A percentile compares a stretch with the other conserved stretches of the same genome.
Evolutionary conservation across 257 asterid species (phyloP).

Genomic region (Catharanthus roseus): DNA sequence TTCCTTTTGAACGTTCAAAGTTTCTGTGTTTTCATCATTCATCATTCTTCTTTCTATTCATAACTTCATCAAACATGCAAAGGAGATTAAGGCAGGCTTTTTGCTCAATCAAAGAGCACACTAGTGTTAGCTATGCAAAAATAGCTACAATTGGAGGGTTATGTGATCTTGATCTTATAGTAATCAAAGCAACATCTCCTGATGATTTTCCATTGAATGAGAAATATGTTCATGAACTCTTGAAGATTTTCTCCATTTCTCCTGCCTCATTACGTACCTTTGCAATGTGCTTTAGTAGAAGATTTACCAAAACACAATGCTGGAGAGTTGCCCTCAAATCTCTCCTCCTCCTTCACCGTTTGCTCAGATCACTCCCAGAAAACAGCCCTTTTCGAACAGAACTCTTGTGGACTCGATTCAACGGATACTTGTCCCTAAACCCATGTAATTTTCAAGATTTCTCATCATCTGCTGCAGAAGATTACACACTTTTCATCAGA

Average conservation of each 20-base stretch:
- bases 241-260: conserved; percentile 46
- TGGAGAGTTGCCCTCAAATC: conserved; percentile 75
- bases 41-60: too few species aligned
- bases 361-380: conserved; percentile 37
- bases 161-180: conserved; percentile 40
- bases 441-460: conserved; percentile 50
- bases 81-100: conserved; percentile 37
- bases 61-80: background rate
- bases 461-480: conserved; percentile 42
- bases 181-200: conserved; percentile 58
- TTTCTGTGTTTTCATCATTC: background rate
- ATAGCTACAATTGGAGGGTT: conserved; percentile 55
- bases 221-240: conserved; percentile 39
- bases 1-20: too few species aligned
- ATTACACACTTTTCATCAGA: conserved; percentile 43
- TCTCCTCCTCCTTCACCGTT: conserved; percentile 58
- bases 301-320: conserved; percentile 42
- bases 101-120: conserved; percentile 37
- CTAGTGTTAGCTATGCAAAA: conserved; percentile 52
- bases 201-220: conserved; percentile 45
- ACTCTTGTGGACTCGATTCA: conserved; percentile 42
- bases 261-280: conserved; percentile 37
- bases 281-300: conserved; percentile 31
- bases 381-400: conserved; percentile 36
- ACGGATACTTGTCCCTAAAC: conserved; percentile 33